These are phyloP conservation scores for Diaporthe destruens DNA, from an alignment of 2,329 filamentous ascomycete species.

Conservation along the genomic window DNA sequence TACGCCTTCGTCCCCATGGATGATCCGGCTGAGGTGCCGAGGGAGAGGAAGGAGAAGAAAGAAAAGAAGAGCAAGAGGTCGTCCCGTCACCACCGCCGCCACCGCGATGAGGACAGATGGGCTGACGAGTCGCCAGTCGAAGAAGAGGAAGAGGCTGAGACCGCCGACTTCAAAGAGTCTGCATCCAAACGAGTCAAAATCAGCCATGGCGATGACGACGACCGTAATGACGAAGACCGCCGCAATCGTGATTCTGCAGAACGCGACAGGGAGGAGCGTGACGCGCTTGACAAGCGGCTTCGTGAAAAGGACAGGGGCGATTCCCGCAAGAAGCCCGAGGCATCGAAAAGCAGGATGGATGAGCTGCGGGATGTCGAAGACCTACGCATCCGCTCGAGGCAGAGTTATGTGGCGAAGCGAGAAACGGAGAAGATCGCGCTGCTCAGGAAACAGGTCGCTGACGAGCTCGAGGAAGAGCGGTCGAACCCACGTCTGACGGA, in stretches of 20 bases:
- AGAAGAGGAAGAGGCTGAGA: slow-evolving; percentile 60
- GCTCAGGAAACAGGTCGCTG: slow-evolving; percentile 89
- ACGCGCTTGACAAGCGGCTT: slow-evolving; percentile 83
- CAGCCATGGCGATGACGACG: slow-evolving; percentile 65
- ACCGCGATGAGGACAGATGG: slow-evolving; percentile 73
- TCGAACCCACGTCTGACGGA: slow-evolving; percentile 82
- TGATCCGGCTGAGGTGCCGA: slow-evolving; percentile 63
- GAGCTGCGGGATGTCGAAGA: slow-evolving; percentile 78
- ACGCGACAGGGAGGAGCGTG: slow-evolving; percentile 79
- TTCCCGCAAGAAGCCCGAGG: slow-evolving; percentile 65
- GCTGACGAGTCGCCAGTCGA: slow-evolving; percentile 77
- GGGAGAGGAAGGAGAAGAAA: slow-evolving; percentile 58
- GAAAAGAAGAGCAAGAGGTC: slow-evolving; percentile 58
- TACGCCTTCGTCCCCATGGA: slow-evolving; percentile 78
- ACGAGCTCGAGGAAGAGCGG: slow-evolving; percentile 85
- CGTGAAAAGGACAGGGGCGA: slow-evolving; percentile 78
- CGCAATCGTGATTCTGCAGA: slow-evolving; percentile 45
- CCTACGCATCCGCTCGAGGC: slow-evolving; percentile 84
- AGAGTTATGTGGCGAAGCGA: slow-evolving; percentile 94
- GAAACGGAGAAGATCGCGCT: slow-evolving; percentile 87
- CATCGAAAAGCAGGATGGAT: slow-evolving; percentile 72
- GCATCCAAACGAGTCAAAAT: slow-evolving; percentile 78
- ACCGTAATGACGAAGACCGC: slow-evolving; percentile 46
- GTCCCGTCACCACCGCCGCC: slow-evolving; percentile 44
- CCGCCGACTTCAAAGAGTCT: slow-evolving; percentile 75